Evolutionary conservation across 192 early-diverging fungal genomes (phyloP).

Genomic region (Paraglomus occultum): DNA sequence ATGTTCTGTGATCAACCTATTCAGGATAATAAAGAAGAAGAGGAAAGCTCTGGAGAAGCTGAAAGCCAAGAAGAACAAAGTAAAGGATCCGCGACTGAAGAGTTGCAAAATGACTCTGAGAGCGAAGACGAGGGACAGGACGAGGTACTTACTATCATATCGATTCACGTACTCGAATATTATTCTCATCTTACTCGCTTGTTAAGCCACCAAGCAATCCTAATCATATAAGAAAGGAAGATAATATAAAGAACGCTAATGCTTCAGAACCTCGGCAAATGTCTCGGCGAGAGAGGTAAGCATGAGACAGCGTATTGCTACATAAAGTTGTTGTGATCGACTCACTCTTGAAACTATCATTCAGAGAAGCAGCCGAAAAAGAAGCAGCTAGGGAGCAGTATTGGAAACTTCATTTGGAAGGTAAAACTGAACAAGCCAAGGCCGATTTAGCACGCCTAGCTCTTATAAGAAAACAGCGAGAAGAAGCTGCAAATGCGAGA

Average conservation of each 20-base stretch:
- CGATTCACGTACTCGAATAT: no score
- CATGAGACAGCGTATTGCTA: background rate
- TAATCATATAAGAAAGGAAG: conserved; percentile 6
- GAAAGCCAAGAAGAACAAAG: conserved; percentile 3
- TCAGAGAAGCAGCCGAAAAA: conserved; percentile 53
- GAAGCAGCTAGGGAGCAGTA: conserved; percentile 47
- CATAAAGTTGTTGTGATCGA: background rate
- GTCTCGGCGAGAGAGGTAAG: conserved; percentile 23
- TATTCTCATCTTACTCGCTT: no score
- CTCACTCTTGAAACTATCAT: background rate
- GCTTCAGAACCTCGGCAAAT: conserved; percentile 7
- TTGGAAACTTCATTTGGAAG: conserved; percentile 52
- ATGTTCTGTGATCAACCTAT: background rate
- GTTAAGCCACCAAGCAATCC: background rate
- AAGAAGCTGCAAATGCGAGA: conserved; percentile 49
- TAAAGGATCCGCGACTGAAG: background rate
- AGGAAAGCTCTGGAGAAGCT: background rate
- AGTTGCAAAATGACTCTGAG: conserved; percentile 4
- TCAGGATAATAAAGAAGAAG: conserved; percentile 8
- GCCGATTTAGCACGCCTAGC: conserved; percentile 51
- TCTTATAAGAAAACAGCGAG: conserved; percentile 49
- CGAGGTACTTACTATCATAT: background rate
- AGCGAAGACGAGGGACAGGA: background rate
- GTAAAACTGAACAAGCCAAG: conserved; percentile 56
- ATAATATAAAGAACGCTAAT: conserved; percentile 22